Evolutionary conservation across 2,329 filamentous ascomycete genomes (phyloP), one percentile per base, ranked within the genome.

Genomic region (Pseudogymnoascus sp.): DNA sequence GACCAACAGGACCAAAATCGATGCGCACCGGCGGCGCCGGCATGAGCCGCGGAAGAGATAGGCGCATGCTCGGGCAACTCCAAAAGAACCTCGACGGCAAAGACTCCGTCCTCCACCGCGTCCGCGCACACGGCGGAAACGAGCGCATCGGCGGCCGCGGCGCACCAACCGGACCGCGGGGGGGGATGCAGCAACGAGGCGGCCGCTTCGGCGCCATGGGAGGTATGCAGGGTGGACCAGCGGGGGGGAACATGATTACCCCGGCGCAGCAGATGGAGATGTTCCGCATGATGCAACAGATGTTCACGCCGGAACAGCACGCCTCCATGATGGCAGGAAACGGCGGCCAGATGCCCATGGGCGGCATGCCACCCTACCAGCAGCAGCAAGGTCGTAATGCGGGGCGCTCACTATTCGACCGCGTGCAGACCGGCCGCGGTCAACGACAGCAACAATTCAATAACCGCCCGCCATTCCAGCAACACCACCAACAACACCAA

Each of bases 1-100:
- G 93, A 73, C 95, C 95, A 8, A 98, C 92, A 62, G 95, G 93
- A 64, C 95, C 95, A 16, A 95, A 93, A 75, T 92, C 93, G 36
- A 96, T 98, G 92, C 90, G 95, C 72, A 91, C 89, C 74, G 85
- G 85, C 62, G 73, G 74, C 63, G 77, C 73, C 63, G 77, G 71
- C 65, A 73, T 65, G 73, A 76, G 48, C 73, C 81, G 82, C 63
- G 83, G 85, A 63, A 86, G 90, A 69, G 89, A 90, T 65, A 92
- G 92, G 75, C 86, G 91, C 67, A 87, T 97, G 81, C 81, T 97
- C 64, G 91, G 92, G 61, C 92, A 97, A 70, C 84, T 96, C 73
- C 87, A 89, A 73, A 90, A 90, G 72, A 86, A 87, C 13, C 87
- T 96, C 85, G 91, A 96, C 71, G 81, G 83, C 37, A 80, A 81